Conservation (phyloP, 2,329 filamentous ascomycete genomes). For the Catunica adiposa region DNA sequence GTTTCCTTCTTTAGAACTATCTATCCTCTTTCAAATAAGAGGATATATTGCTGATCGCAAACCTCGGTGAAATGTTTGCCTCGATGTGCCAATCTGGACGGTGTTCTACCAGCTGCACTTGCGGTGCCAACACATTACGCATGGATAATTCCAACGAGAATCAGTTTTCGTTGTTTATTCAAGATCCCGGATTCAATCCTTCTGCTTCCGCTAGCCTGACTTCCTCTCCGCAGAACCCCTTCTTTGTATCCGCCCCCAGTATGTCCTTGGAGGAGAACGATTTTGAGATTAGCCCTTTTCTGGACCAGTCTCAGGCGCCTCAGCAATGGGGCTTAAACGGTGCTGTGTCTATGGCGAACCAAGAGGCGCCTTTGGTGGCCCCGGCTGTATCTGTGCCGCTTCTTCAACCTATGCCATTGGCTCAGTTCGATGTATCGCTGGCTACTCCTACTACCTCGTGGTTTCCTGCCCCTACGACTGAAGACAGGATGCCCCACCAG, state of each 20-base stretch:
- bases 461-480: neutral
- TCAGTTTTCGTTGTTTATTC: neutral
- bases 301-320: neutral
- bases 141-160: neutral
- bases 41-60: slow-evolving; percentile 8
- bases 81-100: slow-evolving; percentile 8
- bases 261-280: neutral
- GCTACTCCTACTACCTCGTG: neutral
- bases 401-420: neutral
- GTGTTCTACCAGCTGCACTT: slow-evolving; percentile 11
- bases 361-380: neutral
- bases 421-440: neutral
- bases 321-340: neutral
- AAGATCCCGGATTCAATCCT: neutral
- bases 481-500: neutral
- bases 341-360: neutral
- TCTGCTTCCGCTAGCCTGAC: neutral
- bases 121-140: slow-evolving; percentile 5
- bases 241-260: neutral
- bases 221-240: neutral
- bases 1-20: slow-evolving; percentile 4
- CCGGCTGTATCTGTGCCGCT: neutral
- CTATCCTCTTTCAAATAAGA: slow-evolving; percentile 12
- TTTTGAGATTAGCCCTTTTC: slow-evolving; percentile 1
- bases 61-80: slow-evolving; percentile 8